A percentile compares a stretch with the other conserved stretches of the same genome.
Evolutionary conservation across 805 yeast species (phyloP).

Genomic region (Myxozyma neglecta): DNA sequence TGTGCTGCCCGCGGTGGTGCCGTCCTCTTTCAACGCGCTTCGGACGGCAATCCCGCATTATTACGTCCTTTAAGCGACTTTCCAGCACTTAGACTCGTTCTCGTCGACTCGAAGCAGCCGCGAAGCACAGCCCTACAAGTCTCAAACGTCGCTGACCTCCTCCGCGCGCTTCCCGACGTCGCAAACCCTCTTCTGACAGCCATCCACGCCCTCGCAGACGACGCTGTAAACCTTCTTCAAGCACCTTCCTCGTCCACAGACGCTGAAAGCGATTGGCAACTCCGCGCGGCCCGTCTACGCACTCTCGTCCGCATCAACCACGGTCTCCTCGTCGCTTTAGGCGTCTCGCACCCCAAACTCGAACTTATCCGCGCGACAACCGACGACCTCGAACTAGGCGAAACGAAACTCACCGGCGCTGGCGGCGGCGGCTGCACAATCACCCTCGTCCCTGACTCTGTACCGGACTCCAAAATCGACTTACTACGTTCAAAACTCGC

Average conservation of each 20-base stretch:
- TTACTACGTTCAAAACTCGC: constrained; percentile 41
- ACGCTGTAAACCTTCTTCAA: constrained; percentile 46
- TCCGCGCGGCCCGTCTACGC: constrained; percentile 42
- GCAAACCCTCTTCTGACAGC: constrained; percentile 64
- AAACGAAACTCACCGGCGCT: constrained; percentile 94
- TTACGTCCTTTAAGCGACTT: constrained; percentile 44
- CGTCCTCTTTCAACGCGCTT: constrained; percentile 71
- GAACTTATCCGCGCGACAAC: constrained; percentile 71
- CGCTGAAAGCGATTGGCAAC: constrained; percentile 27
- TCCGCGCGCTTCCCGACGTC: constrained; percentile 55
- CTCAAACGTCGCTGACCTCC: constrained; percentile 63
- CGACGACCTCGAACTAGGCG: constrained; percentile 67
- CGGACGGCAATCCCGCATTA: constrained; percentile 19
- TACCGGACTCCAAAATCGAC: constrained; percentile 41
- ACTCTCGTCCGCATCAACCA: constrained; percentile 80
- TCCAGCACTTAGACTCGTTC: constrained; percentile 69
- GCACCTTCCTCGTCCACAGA: constrained; percentile 39
- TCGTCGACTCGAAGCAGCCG: constrained; percentile 86
- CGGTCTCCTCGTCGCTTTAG: constrained; percentile 78
- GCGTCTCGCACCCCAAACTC: constrained; percentile 90
- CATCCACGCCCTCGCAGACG: constrained; percentile 69
- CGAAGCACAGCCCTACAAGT: constrained; percentile 84
- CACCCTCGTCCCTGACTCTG: constrained; percentile 60
- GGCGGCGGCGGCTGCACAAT: constrained; percentile 99
- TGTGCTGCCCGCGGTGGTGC: constrained; percentile 97